Evolutionary conservation across 345 rosid genomes (phyloP), one percentile per base, ranked within the genome.

Genomic region (Chamaenerion angustifolium): DNA sequence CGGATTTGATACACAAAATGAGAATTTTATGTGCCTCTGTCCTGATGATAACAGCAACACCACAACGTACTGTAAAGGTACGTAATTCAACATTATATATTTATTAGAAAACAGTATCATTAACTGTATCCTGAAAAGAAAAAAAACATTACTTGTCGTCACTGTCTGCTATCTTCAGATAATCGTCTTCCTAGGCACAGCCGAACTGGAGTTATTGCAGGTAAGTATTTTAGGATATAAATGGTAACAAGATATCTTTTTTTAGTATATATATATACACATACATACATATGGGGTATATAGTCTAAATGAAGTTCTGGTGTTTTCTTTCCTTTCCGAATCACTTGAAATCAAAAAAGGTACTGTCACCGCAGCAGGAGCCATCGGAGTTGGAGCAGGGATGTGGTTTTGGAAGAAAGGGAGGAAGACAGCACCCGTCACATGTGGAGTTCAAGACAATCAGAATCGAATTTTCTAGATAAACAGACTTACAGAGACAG

Each of bases 371-470:
- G 92, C 67, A 3, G 95, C 84, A 10, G 83, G 86, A 55, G 84
- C 60, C 15, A 12, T 86, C 37, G 94, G 94, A 17, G 59, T 90
- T 42, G 95, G 75, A 46, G 94, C 79, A 27, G 84, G 84, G 8
- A 46, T 86, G 14, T 86, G 93, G 96, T 83, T 71, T 67, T 51
- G 75, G 63, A 83, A 60, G 75, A 85, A 81, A 75, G 77, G 77
- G 60, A 81, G 86, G 67, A 81, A 85, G 50, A 81, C 71, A 68
- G 86, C 83, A 55, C 88, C 94, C 0, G 81, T 85, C 12, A 89
- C 97, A 46, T 72, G 88, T 63, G 95, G 95, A n/a, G 88, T 85
- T 75, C 85, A 85, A 48, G 79, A 68, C 74, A 89, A 72, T 64
- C 95, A 85, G 46, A 89, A 89, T 48, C 79, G 94, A 60, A 72